Evolutionary conservation across 202 grass and related monocot species (phyloP).

Genomic region (Zizania palustris): DNA sequence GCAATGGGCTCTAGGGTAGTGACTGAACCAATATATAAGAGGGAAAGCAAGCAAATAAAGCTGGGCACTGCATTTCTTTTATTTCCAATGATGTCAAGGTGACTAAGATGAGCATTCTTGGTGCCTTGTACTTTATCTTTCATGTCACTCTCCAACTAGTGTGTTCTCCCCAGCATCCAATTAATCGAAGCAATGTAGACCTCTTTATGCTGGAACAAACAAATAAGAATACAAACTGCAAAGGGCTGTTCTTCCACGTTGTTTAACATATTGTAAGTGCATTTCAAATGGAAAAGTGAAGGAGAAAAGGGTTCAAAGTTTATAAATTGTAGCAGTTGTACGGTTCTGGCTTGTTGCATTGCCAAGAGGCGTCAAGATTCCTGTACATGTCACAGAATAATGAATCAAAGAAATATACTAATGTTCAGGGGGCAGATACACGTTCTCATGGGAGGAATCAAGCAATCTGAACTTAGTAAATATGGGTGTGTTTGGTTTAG

Average conservation of each 20-base stretch:
- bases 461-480: conserved; percentile 37
- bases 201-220: conserved; percentile 24
- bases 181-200: conserved; percentile 32
- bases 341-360: conserved; percentile 36
- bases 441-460: conserved; percentile 47
- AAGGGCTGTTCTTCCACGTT: conserved; percentile 4
- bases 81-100: conserved; percentile 43
- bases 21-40: conserved; percentile 50
- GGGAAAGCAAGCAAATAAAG: conserved; percentile 34
- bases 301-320: conserved; percentile 24
- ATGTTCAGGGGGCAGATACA: conserved; percentile 36
- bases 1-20: conserved; percentile 47
- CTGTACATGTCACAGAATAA: conserved; percentile 60
- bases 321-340: conserved; percentile 15
- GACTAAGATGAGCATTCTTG: conserved; percentile 38
- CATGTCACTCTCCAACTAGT: conserved; percentile 50
- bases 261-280: conserved; percentile 17
- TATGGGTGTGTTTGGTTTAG: background rate
- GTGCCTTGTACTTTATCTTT: conserved; percentile 42
- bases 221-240: conserved; percentile 21
- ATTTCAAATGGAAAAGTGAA: conserved; percentile 19
- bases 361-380: conserved; percentile 49
- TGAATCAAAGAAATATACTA: conserved; percentile 49
- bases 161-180: conserved; percentile 38
- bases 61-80: conserved; percentile 43